These are phyloP conservation scores for Lizonia empirigonia DNA, from an alignment of 2,329 filamentous ascomycete genomes.

Conservation along the genomic window DNA sequence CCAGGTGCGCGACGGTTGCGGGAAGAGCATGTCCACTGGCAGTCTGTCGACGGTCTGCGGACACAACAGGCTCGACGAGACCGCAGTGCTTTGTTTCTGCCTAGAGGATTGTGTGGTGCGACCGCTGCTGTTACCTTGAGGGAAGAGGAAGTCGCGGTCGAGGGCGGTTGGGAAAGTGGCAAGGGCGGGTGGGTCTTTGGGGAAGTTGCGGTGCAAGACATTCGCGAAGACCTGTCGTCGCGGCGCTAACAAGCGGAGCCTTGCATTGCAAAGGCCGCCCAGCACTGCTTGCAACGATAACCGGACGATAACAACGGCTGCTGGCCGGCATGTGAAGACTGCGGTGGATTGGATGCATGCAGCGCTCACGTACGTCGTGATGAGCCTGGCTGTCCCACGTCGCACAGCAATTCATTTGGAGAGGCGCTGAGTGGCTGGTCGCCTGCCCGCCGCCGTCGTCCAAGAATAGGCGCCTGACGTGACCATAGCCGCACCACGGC, in stretches of 20 bases:
- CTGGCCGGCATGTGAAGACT: background rate
- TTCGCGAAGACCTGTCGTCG: background rate
- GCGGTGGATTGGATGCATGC: too few relatives aligned
- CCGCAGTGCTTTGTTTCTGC: background rate
- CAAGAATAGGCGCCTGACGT: constrained; percentile 9
- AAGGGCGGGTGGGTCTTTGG: background rate
- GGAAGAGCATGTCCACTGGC: constrained; percentile 25
- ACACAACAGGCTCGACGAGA: constrained; percentile 2
- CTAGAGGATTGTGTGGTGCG: too few relatives aligned
- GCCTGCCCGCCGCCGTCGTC: constrained; percentile 1
- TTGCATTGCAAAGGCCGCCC: background rate
- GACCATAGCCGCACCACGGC: constrained; percentile 11
- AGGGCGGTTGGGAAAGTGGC: background rate
- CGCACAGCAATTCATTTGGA: constrained; percentile 2
- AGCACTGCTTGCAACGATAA: background rate
- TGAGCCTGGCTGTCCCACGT: constrained; percentile 2
- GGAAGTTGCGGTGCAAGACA: constrained; percentile 1
- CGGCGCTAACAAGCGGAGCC: constrained; percentile 4
- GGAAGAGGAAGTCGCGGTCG: background rate
- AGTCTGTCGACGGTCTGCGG: background rate
- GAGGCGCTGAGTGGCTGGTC: constrained; percentile 8
- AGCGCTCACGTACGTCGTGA: too few relatives aligned
- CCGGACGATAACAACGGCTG: background rate
- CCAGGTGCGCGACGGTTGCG: constrained; percentile 18
- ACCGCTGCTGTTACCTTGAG: background rate